Conservation (phyloP, 1,284 basidiomycete species). For the Rhodotorula mucilaginosa region DNA sequence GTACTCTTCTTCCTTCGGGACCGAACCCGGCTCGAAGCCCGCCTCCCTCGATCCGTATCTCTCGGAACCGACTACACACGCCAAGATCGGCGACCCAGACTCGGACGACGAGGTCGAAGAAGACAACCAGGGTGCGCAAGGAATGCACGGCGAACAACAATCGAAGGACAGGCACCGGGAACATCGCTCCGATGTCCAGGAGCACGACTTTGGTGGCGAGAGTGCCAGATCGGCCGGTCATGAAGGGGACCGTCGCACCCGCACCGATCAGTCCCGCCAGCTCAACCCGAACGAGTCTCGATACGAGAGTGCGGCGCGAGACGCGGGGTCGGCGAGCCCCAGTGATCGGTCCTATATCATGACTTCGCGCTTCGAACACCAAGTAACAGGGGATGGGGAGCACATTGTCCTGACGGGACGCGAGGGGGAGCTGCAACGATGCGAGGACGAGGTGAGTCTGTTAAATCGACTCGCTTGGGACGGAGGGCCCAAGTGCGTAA, state of each 20-base stretch:
- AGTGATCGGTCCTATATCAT: slow-evolving; percentile 47
- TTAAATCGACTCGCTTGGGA: background rate
- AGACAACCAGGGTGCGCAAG: background rate
- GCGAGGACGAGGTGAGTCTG: slow-evolving; percentile 71
- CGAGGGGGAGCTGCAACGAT: slow-evolving; percentile 65
- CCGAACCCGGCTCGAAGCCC: slow-evolving; percentile 7
- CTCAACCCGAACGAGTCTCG: background rate
- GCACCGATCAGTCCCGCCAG: background rate
- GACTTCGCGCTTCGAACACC: slow-evolving; percentile 67
- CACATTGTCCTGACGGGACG: slow-evolving; percentile 68
- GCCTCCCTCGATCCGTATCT: slow-evolving; percentile 26
- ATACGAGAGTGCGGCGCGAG: background rate
- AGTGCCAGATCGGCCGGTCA: background rate
- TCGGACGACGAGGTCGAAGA: slow-evolving; percentile 9
- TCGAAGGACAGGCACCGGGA: no score
- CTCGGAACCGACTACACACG: slow-evolving; percentile 26
- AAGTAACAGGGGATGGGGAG: slow-evolving; percentile 66
- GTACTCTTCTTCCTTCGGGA: background rate
- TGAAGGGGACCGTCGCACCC: background rate
- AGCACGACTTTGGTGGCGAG: slow-evolving; percentile 15
- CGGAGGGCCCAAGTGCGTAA: no score
- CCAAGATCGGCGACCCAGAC: slow-evolving; percentile 22
- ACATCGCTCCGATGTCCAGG: slow-evolving; percentile 13
- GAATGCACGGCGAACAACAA: no score
- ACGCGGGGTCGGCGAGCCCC: background rate